Percentiles rank a stretch among this genome's conserved stretches.
These are phyloP conservation scores for Debaryomyces psychrophilus DNA, from an alignment of 1,139 yeast species.

Conservation along the genomic window DNA sequence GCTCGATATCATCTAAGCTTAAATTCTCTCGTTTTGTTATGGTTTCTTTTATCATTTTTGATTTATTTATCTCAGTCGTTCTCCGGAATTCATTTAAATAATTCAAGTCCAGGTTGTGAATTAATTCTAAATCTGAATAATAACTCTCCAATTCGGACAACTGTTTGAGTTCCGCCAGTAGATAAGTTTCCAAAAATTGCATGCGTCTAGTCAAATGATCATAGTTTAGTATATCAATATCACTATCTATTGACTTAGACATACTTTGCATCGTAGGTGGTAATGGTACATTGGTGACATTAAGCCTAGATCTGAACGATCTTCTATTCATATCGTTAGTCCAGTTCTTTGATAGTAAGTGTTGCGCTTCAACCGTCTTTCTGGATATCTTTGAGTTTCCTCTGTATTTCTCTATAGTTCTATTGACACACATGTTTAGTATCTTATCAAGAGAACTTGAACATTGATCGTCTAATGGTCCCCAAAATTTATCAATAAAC, in stretches of 20 bases:
- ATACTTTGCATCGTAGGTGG: constrained; percentile 22
- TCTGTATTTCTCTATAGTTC: constrained; percentile 33
- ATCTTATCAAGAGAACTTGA: constrained; percentile 31
- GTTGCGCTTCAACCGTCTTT: constrained; percentile 32
- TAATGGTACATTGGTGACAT: constrained; percentile 40
- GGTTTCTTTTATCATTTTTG: constrained; percentile 17
- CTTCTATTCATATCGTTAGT: constrained; percentile 23
- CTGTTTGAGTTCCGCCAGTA: constrained; percentile 48
- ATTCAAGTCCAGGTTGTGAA: constrained; percentile 35
- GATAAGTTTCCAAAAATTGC: constrained; percentile 39
- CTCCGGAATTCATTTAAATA: constrained; percentile 35
- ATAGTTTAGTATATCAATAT: constrained; percentile 34
- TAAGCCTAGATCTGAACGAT: constrained; percentile 38
- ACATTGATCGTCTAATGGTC: constrained; percentile 27
- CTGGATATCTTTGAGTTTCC: constrained; percentile 17
- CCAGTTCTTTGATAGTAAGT: constrained; percentile 37
- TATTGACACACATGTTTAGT: constrained; percentile 33
- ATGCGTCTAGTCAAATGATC: constrained; percentile 37
- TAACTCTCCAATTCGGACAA: constrained; percentile 36
- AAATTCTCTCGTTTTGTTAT: constrained; percentile 14
- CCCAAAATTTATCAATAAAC: constrained; percentile 41
- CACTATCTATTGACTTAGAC: constrained; percentile 19
- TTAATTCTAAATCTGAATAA: constrained; percentile 26
- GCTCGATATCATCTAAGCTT: constrained; percentile 12
- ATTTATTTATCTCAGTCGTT: constrained; percentile 15